These are phyloP conservation scores for Cyclostephanos tholiformis DNA, from an alignment of 108 stramenopile genomes.

Conservation along the genomic window DNA sequence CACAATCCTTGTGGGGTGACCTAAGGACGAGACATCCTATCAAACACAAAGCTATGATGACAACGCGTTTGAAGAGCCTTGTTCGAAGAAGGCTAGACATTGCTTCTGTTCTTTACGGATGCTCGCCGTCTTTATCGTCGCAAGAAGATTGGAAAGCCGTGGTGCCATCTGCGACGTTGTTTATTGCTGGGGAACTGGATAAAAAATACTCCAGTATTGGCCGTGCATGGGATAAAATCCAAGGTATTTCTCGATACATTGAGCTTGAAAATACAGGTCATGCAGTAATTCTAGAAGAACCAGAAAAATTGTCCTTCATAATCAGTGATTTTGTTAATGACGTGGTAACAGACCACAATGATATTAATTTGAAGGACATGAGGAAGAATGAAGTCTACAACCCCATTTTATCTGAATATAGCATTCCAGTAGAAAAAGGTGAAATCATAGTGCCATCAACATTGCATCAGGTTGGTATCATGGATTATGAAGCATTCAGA, in stretches of 20 bases:
- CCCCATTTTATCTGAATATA: neutral
- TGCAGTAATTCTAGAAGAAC: constrained; percentile 72
- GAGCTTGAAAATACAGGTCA: constrained; percentile 65
- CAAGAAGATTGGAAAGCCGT: constrained; percentile 57
- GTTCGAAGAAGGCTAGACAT: constrained; percentile 51
- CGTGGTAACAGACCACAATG: neutral
- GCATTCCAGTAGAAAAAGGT: neutral
- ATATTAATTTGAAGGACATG: neutral
- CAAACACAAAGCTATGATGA: constrained; percentile 42
- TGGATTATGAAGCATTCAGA: constrained; percentile 69
- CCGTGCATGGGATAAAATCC: constrained; percentile 38
- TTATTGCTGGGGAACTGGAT: constrained; percentile 70
- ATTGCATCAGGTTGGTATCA: constrained; percentile 21
- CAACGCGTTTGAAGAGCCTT: constrained; percentile 43
- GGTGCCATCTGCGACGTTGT: constrained; percentile 55
- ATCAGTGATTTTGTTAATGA: constrained; percentile 46
- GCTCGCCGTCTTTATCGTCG: constrained; percentile 58
- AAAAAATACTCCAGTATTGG: constrained; percentile 70
- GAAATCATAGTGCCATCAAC: neutral
- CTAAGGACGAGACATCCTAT: constrained; percentile 32
- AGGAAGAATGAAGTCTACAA: neutral
- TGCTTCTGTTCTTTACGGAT: constrained; percentile 60
- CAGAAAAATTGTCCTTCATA: constrained; percentile 50
- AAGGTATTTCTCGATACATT: constrained; percentile 37
- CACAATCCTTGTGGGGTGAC: constrained; percentile 64